Conservation (phyloP, 2,329 filamentous ascomycete species). For the Colletotrichum graminicola region DNA sequence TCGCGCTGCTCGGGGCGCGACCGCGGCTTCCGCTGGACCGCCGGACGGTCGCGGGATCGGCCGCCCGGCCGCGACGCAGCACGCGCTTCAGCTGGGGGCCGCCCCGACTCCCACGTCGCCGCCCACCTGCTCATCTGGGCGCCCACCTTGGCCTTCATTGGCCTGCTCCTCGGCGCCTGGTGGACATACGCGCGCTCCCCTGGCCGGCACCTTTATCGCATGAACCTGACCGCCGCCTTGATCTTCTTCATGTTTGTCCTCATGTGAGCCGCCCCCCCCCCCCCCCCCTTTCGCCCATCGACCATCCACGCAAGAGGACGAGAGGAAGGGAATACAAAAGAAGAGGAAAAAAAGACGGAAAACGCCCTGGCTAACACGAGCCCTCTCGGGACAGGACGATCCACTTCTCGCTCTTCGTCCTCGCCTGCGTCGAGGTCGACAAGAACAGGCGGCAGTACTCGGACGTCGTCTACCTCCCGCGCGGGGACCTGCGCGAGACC, state of each 20-base stretch:
- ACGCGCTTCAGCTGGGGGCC: constrained; percentile 35
- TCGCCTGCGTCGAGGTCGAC: constrained; percentile 41
- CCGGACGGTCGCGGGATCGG: not conserved
- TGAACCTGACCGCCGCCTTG: constrained; percentile 3
- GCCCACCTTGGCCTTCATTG: constrained; percentile 8
- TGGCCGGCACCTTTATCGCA: not conserved
- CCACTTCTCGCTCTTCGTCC: constrained; percentile 41
- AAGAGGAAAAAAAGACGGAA: not conserved
- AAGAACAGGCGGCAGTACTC: constrained; percentile 26
- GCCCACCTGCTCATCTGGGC: constrained; percentile 37
- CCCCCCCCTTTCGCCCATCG: not conserved
- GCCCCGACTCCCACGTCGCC: constrained; percentile 18
- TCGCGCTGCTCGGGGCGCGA: constrained; percentile 30
- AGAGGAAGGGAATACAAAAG: too few species aligned
- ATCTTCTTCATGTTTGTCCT: constrained; percentile 36
- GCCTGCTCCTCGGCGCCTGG: constrained; percentile 3
- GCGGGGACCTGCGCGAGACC: constrained; percentile 27
- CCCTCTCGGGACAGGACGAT: constrained; percentile 12
- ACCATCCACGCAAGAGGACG: too few species aligned
- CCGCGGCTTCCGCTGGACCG: constrained; percentile 28
- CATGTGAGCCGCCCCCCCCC: constrained; percentile 1
- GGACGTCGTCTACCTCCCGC: constrained; percentile 41
- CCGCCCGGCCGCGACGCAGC: constrained; percentile 16
- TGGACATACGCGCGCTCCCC: not conserved
- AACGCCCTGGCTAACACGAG: not conserved